Evolutionary conservation across 306 rosid species (phyloP), one percentile per base, ranked within the genome.

Genomic region (Macrotyloma uniflorum): DNA sequence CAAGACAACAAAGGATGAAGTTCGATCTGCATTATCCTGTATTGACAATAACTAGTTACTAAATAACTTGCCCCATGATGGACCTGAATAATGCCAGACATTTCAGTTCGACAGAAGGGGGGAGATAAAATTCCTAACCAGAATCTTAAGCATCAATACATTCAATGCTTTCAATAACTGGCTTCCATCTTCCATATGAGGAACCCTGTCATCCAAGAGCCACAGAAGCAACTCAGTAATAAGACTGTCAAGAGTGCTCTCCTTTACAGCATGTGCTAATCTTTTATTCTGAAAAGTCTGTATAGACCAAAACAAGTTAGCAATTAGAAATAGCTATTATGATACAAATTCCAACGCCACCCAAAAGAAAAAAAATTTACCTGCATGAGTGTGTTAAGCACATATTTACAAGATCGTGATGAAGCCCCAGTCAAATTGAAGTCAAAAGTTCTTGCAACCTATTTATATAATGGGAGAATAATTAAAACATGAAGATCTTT

Each of bases 121-220:
- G 26, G 72, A 67, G 75, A 57, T 4, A 22, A 42, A 50, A 66
- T 59, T 77, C 73, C 76, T 76, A 65, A 96, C 99, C 93, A 96
- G 85, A 85, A 96, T 96, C 90, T 96, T 96, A 71, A 96, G 93
- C 99, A 96, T 96, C 90, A 96, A 85, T 36, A 96, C 99, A 67
- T 96, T 96, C 85, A 96, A 78, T 40, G 99, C 99, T 91, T 96
- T 96, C 79, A 96, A 79, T 75, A 96, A 91, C 82, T 96, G 99
- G 84, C 99, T 91, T 70, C 99, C 99, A 83, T 91, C 99, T 79
- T 96, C 99, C 98, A 96, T 93, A 83, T 89, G 97, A 14, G 99
- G 97, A 82, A 96, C 99, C 86, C 98, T 89, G 84, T 96, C 99
- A 89, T 96, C 99, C 89, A 96, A 87, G 81, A 96, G 99, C 99